A percentile compares a stretch with the other conserved stretches of the same genome.
These are phyloP conservation scores for Cavenderia fasciculata DNA, from an alignment of 78 protist genomes.

Conservation along the genomic window DNA sequence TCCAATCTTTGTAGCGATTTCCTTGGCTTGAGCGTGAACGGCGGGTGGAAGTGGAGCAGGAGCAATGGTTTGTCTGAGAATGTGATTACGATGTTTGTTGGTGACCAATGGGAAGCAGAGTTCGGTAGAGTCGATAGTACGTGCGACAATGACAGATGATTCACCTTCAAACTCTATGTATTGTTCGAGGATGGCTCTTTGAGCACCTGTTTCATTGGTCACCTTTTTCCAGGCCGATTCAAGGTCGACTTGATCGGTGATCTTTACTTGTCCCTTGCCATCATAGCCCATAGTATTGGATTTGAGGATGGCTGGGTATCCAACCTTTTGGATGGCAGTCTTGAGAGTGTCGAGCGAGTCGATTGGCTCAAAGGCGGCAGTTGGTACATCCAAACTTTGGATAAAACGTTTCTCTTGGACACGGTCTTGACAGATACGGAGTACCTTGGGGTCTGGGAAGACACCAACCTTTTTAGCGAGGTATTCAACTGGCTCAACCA, in stretches of 20 bases:
- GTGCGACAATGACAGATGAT: constrained; percentile 90
- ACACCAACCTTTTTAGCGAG: constrained; percentile 57
- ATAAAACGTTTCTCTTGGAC: constrained; percentile 71
- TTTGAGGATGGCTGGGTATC: constrained; percentile 68
- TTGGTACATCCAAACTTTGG: constrained; percentile 42
- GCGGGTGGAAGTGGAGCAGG: constrained; percentile 59
- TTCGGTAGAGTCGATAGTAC: constrained; percentile 60
- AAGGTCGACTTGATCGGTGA: constrained; percentile 28
- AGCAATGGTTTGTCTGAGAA: constrained; percentile 77
- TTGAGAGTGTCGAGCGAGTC: constrained; percentile 21
- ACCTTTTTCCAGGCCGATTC: constrained; percentile 77
- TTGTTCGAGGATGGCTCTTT: constrained; percentile 54
- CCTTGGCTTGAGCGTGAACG: constrained; percentile 74
- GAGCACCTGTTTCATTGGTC: background rate
- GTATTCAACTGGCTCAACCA: constrained; percentile 73
- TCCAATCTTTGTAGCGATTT: constrained; percentile 55
- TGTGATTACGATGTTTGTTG: constrained; percentile 83
- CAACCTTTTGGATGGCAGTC: constrained; percentile 47
- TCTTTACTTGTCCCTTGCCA: constrained; percentile 81
- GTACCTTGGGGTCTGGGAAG: constrained; percentile 80
- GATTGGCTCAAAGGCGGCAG: constrained; percentile 70
- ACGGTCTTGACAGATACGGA: constrained; percentile 76
- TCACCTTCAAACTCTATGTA: constrained; percentile 75
- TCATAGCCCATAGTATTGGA: constrained; percentile 83
- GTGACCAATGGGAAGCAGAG: constrained; percentile 81